These are phyloP conservation scores for Caryopteris hybrid DNA, from an alignment of 305 asterid species.

Conservation along the genomic window DNA sequence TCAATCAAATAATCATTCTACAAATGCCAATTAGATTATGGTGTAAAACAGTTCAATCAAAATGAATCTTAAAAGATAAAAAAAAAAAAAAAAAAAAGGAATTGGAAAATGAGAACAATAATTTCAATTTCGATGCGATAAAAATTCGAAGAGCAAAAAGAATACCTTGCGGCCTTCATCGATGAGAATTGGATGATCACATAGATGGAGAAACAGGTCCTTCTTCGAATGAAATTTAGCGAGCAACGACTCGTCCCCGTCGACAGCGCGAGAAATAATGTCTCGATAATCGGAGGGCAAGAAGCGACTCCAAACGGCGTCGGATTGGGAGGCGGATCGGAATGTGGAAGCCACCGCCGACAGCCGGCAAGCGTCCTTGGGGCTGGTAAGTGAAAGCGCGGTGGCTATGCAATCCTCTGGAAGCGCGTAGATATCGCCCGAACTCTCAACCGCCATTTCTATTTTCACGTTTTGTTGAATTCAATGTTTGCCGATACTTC, in stretches of 20 bases:
- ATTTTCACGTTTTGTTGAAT: background rate
- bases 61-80: too few relatives aligned
- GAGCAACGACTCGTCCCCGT: conserved; percentile 24
- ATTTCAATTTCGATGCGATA: background rate
- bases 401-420: conserved; percentile 60
- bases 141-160: background rate
- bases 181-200: conserved; percentile 54
- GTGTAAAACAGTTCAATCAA: background rate
- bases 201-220: conserved; percentile 51
- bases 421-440: conserved; percentile 25
- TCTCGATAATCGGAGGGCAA: conserved; percentile 64
- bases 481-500: background rate
- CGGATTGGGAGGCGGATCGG: conserved; percentile 63
- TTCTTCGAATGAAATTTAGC: conserved; percentile 39
- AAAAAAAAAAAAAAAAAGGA: too few relatives aligned
- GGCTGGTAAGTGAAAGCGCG: conserved; percentile 61
- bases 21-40: too few relatives aligned
- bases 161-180: conserved; percentile 60
- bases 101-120: background rate
- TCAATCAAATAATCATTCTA: too few relatives aligned
- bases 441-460: conserved; percentile 39
- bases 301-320: conserved; percentile 69
- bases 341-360: conserved; percentile 46
- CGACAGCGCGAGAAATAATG: conserved; percentile 34
- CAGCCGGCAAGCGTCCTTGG: conserved; percentile 64